Percentiles rank a stretch among this genome's conserved stretches.
These are phyloP conservation scores for Glaciozyma antarctica DNA, from an alignment of 768 basidiomycete genomes.

Conservation along the genomic window DNA sequence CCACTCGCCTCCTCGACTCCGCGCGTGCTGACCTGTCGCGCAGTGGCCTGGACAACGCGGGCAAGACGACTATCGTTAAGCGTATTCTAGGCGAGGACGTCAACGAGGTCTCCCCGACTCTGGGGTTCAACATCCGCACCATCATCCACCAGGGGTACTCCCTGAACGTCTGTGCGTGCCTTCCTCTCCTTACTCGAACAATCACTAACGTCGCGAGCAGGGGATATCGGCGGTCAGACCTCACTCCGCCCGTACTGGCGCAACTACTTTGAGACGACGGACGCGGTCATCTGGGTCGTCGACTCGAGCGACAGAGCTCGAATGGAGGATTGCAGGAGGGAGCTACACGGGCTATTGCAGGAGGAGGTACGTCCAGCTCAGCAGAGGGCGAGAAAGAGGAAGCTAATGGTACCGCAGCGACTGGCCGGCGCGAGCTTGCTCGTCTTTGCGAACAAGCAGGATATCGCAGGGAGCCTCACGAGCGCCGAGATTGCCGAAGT, in stretches of 20 bases:
- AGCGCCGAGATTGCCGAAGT: slow-evolving; percentile 74
- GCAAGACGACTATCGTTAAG: slow-evolving; percentile 96
- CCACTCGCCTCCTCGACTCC: not conserved
- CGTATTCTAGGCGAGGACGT: slow-evolving; percentile 90
- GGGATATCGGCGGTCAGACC: slow-evolving; percentile 97
- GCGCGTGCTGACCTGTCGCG: not conserved
- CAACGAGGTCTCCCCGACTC: slow-evolving; percentile 73
- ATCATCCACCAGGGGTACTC: slow-evolving; percentile 67
- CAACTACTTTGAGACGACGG: slow-evolving; percentile 98
- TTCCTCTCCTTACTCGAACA: not conserved
- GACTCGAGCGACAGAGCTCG: slow-evolving; percentile 87
- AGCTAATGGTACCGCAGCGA: slow-evolving; percentile 49
- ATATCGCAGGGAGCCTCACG: slow-evolving; percentile 76
- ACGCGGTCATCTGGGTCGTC: slow-evolving; percentile 97
- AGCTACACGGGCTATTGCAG: slow-evolving; percentile 71
- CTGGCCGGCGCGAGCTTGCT: slow-evolving; percentile 78
- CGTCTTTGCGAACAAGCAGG: slow-evolving; percentile 96
- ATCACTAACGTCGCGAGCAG: slow-evolving; percentile 42
- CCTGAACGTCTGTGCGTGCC: slow-evolving; percentile 60
- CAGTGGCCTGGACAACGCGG: slow-evolving; percentile 95
- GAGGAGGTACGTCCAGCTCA: slow-evolving; percentile 64
- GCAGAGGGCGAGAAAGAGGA: not conserved
- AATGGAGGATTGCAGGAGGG: slow-evolving; percentile 78
- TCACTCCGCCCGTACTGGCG: slow-evolving; percentile 96
- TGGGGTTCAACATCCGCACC: slow-evolving; percentile 99